Base-by-base conservation (phyloP, 192 early-diverging fungal species). In the Allomyces arbusculus region DNA sequence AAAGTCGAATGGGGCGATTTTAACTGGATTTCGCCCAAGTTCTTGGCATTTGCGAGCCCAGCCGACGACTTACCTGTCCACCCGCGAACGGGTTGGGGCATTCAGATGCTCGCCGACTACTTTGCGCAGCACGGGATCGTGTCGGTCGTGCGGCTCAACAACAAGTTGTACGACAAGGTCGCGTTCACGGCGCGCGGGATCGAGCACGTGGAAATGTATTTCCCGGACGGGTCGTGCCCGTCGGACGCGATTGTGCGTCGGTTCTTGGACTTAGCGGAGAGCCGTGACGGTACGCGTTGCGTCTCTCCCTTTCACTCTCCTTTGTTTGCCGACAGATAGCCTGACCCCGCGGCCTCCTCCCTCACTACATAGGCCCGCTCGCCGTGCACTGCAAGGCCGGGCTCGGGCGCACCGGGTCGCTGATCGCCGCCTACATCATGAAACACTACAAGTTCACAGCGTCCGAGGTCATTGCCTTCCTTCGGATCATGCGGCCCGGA, bases 1-100 rank as follows among this genome's bases (percentile, higher is more conserved):
- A 71, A 71, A 22, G 83, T 86, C 22, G 77, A 79, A 63, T 82
- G 86, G 66, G 87, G 87, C 4, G 87, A 88, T 63, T 78, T 87
- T 44, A 88, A 88, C 66, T 88, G 86, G 84, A 77, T 88, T 26
- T 82, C 81, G 14, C 75, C 79, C 44, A 84, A 82, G 68, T 87
- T 88, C 63, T 73, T 88, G n/a, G 87, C 86, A 0, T 73, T 88
- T 63, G 86, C 87, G 1, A 73, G 68, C 14, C 87, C 87, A 1
- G 74, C 77, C 25, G 87, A 88, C 63, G 75, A 79, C 33, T 68
- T 76, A 14, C 70, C 33, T 61, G 24, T 24, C 22, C 76, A 65
- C 20, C 69, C 58, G 5, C 73, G 63, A 3, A 45, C 68, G 1
- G 44, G 23, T 1, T 69, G 67, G 23, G 63, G 65, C 4, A 74